Percentiles rank a stretch among this genome's conserved stretches.
Conservation (phyloP, 345 rosid species). For the Punica granatum region DNA sequence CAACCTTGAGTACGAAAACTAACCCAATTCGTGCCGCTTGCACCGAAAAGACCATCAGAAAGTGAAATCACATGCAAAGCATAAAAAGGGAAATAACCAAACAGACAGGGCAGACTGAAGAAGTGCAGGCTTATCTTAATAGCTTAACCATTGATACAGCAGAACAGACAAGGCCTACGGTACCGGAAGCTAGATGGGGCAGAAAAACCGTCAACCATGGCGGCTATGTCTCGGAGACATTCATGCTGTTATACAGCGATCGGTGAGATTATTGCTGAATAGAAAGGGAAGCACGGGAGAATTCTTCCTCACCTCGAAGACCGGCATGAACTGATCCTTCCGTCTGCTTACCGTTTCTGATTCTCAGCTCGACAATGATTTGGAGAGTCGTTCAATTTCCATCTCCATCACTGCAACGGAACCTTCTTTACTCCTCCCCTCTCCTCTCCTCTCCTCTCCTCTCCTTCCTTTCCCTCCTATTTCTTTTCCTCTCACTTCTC, state of each 20-base stretch:
- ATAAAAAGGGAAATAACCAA: background rate
- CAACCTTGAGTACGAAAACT: background rate
- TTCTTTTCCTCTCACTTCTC: background rate
- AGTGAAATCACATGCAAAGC: background rate
- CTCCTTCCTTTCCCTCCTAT: no score
- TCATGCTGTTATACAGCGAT: background rate
- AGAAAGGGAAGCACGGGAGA: background rate
- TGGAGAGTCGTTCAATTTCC: background rate
- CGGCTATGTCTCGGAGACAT: background rate
- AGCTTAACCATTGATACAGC: background rate
- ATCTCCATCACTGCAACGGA: background rate
- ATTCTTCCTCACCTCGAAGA: background rate
- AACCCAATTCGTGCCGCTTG: background rate
- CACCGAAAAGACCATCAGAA: background rate
- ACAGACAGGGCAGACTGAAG: background rate
- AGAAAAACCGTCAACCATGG: background rate
- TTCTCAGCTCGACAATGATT: no score
- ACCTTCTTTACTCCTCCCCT: no score
- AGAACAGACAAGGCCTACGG: background rate
- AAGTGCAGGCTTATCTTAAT: background rate
- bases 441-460: background rate
- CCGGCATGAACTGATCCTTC: background rate
- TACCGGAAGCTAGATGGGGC: no score
- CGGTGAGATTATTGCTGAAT: background rate
- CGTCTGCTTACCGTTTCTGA: background rate